phyloP scores from a whole-genome alignment of 352 stramenopile genomes.

The Globisporangium cederbergense region DNA sequence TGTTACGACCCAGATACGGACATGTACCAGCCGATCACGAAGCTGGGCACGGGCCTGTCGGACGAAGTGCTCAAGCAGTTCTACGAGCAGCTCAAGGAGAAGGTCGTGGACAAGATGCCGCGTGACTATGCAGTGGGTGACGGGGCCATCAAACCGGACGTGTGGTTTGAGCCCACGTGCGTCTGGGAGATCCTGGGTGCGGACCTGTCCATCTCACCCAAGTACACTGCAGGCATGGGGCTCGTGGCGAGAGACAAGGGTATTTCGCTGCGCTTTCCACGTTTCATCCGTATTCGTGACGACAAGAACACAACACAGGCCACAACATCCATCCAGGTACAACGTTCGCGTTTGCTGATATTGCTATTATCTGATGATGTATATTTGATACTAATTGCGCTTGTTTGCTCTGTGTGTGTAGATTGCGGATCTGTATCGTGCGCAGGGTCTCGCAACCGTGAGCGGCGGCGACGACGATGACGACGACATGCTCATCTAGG shows the following conservation, averaged over 20 bases:
- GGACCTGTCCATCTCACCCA: conserved; percentile 97
- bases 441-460: conserved; percentile 71
- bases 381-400: not conserved
- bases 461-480: conserved; percentile 66
- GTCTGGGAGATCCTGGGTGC: conserved; percentile 99
- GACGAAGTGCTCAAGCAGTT: conserved; percentile 96
- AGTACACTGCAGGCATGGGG: conserved; percentile 95
- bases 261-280: conserved; percentile 98
- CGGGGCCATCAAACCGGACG: conserved; percentile 79
- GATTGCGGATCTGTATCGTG: conserved; percentile 81
- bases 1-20: conserved; percentile 98
- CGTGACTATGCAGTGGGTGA: conserved; percentile 92
- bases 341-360: not conserved
- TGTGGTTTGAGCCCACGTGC: conserved; percentile 95
- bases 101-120: conserved; percentile 78
- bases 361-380: not conserved
- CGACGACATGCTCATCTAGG: conserved; percentile 80
- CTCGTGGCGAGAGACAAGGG: conserved; percentile 90
- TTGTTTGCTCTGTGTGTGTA: conserved; percentile 21
- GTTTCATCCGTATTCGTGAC: conserved; percentile 96
- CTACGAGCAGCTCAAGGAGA: conserved; percentile 78
- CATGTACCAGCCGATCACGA: conserved; percentile 98
- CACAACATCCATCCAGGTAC: conserved; percentile 95
- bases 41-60: conserved; percentile 98
- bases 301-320: conserved; percentile 97